Evolutionary conservation across 805 yeast species (phyloP).

Genomic region (Ogataea zsoltii): DNA sequence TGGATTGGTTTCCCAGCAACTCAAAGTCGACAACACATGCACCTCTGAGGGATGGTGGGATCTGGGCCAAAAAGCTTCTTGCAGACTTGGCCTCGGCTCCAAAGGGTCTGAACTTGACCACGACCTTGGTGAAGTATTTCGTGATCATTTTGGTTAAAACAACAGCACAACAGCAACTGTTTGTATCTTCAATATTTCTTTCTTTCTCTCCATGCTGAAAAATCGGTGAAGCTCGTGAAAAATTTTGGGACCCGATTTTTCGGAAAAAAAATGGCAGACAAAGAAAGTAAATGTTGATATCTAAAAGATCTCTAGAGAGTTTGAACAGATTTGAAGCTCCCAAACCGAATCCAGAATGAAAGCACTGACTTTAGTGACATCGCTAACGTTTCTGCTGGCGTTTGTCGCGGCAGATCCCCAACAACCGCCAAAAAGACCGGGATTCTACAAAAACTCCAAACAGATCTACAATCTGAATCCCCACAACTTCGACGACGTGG

Average conservation of each 20-base stretch:
- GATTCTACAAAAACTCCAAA: constrained; percentile 27
- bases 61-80: constrained; percentile 72
- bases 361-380: background rate
- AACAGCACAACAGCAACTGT: background rate
- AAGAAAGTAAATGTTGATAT: no score
- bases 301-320: no score
- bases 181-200: constrained; percentile 5
- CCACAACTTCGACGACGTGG: constrained; percentile 61
- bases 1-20: constrained; percentile 50
- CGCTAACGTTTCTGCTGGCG: background rate
- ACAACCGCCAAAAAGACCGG: constrained; percentile 4
- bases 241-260: background rate
- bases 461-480: constrained; percentile 30
- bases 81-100: constrained; percentile 75
- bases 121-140: constrained; percentile 78
- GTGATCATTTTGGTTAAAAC: constrained; percentile 73
- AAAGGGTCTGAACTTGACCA: constrained; percentile 78
- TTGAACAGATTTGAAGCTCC: no score
- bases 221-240: background rate
- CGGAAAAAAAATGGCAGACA: constrained; percentile 3
- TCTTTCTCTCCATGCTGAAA: constrained; percentile 6
- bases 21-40: constrained; percentile 64
- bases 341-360: background rate
- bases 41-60: constrained; percentile 73
- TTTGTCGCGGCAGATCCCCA: background rate